A percentile compares a stretch with the other conserved stretches of the same genome.
These are phyloP conservation scores for Metschnikowia reukaufii DNA, from an alignment of 805 yeast genomes.

Conservation along the genomic window DNA sequence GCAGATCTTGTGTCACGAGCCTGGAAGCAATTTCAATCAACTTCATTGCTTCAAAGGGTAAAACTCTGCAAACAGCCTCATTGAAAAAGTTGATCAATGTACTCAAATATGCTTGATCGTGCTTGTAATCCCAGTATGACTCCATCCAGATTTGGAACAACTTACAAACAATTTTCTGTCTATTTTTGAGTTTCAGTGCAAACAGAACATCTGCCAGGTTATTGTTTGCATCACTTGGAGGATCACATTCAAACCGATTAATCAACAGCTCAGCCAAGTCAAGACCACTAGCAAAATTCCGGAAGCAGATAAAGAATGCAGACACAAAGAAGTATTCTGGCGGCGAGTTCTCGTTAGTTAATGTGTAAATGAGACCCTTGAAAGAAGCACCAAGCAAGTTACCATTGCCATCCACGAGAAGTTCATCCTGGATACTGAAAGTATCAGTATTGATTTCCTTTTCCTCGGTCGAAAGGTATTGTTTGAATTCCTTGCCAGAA, in stretches of 20 bases:
- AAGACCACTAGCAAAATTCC: slow-evolving; percentile 65
- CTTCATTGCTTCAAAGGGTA: slow-evolving; percentile 66
- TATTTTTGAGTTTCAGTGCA: slow-evolving; percentile 46
- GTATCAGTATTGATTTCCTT: slow-evolving; percentile 11
- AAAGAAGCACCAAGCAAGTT: slow-evolving; percentile 68
- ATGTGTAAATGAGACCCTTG: slow-evolving; percentile 60
- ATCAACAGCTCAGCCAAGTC: slow-evolving; percentile 62
- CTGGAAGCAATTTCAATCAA: slow-evolving; percentile 63
- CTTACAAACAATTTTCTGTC: slow-evolving; percentile 66
- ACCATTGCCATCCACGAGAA: slow-evolving; percentile 51
- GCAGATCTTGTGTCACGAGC: slow-evolving; percentile 43
- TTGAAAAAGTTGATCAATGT: slow-evolving; percentile 76
- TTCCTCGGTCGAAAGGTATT: slow-evolving; percentile 25
- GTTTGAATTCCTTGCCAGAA: slow-evolving; percentile 37
- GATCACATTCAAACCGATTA: slow-evolving; percentile 14
- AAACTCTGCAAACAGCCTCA: slow-evolving; percentile 60
- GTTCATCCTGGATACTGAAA: slow-evolving; percentile 41
- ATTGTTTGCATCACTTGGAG: slow-evolving; percentile 23
- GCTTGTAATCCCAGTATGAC: slow-evolving; percentile 75
- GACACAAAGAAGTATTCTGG: slow-evolving; percentile 70
- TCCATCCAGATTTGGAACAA: slow-evolving; percentile 84
- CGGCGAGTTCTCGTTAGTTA: slow-evolving; percentile 64
- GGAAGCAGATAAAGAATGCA: slow-evolving; percentile 74
- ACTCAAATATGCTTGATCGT: slow-evolving; percentile 62
- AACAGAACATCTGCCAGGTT: slow-evolving; percentile 34